Evolutionary conservation across 345 rosid genomes (phyloP), one percentile per base, ranked within the genome.

Genomic region (Ceriops decandra): DNA sequence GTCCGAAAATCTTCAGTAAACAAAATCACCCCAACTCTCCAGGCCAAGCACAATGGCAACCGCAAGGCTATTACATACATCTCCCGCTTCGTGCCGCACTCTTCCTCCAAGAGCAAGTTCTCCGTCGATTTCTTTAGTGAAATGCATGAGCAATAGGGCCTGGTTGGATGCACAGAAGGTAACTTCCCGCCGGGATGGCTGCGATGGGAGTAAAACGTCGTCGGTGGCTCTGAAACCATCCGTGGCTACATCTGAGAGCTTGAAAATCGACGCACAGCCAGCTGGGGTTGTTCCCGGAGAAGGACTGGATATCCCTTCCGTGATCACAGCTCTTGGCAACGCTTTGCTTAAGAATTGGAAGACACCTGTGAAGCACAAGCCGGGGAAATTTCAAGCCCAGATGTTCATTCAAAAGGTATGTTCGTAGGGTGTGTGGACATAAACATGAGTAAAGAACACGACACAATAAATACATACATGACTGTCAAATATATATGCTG

Each of bases 351-450:
- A 60, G 64, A 38, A 62, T 15, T 68, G 64, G 62, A 79, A 68
- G 57, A 54, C 58, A 24, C 79, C 71, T 27, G 47, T 72, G 49
- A 77, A 72, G 47, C 70, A 26, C 49, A 68, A 33, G 63, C 57
- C 81, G 11, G 28, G 72, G 84, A 84, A 59, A 66, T 66, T 67
- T 4, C 75, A 77, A 32, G 60, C 79, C 60, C 90, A 90, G 67
- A 67, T 61, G 68, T 19, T 83, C 58, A 57, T 84, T 51, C 60
- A 72, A 59, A 72, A 59, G 75, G 75, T 72, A 30, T 8, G 35
- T 54, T 16, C 58, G 7, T 42, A 42, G 49, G 49, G 13, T 10
- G 15, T 38, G 2, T 2, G 15, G 11, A 38, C 15, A 38, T 0
- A 38, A 8, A 38, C 3, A 10, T 1, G 10, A 0, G 3, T 3